Percentiles rank a stretch among this genome's conserved stretches.
These are phyloP conservation scores for Cytospora piceicola DNA, from an alignment of 2,329 filamentous ascomycete species.

Conservation along the genomic window DNA sequence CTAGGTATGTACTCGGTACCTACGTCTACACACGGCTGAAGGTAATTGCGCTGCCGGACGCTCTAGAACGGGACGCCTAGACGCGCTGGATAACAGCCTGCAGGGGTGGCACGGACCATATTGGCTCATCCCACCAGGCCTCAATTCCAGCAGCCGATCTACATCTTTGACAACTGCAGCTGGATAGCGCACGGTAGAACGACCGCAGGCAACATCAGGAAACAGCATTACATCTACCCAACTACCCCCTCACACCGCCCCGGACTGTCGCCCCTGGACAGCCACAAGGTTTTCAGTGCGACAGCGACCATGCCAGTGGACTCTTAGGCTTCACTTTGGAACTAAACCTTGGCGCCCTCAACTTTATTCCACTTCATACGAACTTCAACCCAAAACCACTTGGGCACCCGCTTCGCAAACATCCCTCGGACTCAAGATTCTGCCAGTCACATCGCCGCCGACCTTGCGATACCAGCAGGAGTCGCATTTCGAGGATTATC, in stretches of 20 bases:
- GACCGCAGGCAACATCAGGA: slow-evolving; percentile 3
- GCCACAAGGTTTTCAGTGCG: slow-evolving; percentile 16
- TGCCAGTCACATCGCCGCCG: background rate
- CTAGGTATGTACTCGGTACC: too few species aligned
- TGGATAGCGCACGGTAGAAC: slow-evolving; percentile 14
- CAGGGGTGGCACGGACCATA: slow-evolving; percentile 15
- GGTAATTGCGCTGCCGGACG: slow-evolving; percentile 6
- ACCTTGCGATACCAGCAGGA: slow-evolving; percentile 1
- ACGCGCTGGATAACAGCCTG: background rate
- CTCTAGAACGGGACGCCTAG: background rate
- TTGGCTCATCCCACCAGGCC: slow-evolving; percentile 22
- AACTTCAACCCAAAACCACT: background rate
- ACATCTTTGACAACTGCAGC: slow-evolving; percentile 20
- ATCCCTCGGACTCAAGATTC: background rate
- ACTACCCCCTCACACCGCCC: slow-evolving; percentile 1
- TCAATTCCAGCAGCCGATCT: slow-evolving; percentile 26
- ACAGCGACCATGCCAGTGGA: slow-evolving; percentile 13
- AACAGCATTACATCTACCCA: slow-evolving; percentile 15
- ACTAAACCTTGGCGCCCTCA: slow-evolving; percentile 16
- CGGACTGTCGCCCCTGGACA: slow-evolving; percentile 7
- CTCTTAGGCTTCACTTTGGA: background rate
- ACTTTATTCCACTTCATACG: slow-evolving; percentile 19
- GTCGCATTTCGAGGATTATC: background rate
- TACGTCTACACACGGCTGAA: background rate
- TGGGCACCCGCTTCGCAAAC: slow-evolving; percentile 1